These are phyloP conservation scores for Russula virescens DNA, from an alignment of 768 basidiomycete genomes.

Conservation along the genomic window DNA sequence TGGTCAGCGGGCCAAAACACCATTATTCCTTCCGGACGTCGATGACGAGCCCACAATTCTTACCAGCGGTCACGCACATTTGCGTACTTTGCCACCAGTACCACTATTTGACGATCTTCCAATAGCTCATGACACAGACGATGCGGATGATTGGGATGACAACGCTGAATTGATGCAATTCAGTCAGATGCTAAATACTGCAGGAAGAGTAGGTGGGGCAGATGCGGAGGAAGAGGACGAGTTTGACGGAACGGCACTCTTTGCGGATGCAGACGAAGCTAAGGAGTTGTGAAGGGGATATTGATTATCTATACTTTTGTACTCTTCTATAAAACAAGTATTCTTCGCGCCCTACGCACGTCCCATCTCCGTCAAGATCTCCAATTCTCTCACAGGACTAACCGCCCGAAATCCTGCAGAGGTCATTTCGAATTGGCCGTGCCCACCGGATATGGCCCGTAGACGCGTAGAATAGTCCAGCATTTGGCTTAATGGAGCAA, in stretches of 20 bases:
- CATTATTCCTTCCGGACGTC: conserved; percentile 70
- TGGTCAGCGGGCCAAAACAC: conserved; percentile 46
- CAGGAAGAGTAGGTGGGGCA: conserved; percentile 51
- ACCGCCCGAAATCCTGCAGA: conserved; percentile 74
- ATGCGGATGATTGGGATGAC: conserved; percentile 33
- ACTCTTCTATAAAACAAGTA: not conserved
- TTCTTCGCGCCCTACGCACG: conserved; percentile 42
- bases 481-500: conserved; percentile 77
- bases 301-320: conserved; percentile 17
- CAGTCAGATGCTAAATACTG: conserved; percentile 62
- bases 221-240: conserved; percentile 71
- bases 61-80: conserved; percentile 34
- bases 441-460: conserved; percentile 76
- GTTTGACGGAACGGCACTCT: conserved; percentile 64
- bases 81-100: conserved; percentile 35
- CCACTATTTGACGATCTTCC: conserved; percentile 38
- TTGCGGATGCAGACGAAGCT: conserved; percentile 78
- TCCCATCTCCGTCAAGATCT: conserved; percentile 77
- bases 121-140: conserved; percentile 25
- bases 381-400: conserved; percentile 50
- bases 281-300: conserved; percentile 42
- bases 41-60: conserved; percentile 34
- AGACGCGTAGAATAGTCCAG: conserved; percentile 74
- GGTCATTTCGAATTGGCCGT: conserved; percentile 74
- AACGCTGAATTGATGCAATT: conserved; percentile 63